Percentiles rank a stretch among this genome's conserved stretches.
Evolutionary conservation across 2,329 filamentous ascomycete species (phyloP).

Genomic region (Aureobasidium musti): DNA sequence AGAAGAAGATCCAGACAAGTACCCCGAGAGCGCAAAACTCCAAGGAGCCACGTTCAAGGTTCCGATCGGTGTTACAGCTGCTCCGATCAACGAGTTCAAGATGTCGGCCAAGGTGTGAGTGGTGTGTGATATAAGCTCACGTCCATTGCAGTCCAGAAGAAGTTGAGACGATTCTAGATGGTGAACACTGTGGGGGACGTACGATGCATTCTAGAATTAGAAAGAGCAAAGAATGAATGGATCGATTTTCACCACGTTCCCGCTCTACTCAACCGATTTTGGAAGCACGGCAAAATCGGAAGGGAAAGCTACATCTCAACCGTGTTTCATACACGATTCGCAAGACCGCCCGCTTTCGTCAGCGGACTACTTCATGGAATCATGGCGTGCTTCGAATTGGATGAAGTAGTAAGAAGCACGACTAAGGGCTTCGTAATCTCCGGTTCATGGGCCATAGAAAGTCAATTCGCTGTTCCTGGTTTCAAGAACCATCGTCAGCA

Average conservation of each 20-base stretch:
- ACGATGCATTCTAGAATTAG: slow-evolving; percentile 1
- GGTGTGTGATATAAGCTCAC: background rate
- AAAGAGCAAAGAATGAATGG: slow-evolving; percentile 4
- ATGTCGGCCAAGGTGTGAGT: slow-evolving; percentile 35
- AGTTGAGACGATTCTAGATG: background rate
- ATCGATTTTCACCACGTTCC: background rate
- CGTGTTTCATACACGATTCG: slow-evolving; percentile 15
- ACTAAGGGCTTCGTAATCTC: slow-evolving; percentile 12
- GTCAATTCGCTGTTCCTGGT: slow-evolving; percentile 16
- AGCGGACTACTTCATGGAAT: background rate
- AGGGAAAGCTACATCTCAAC: slow-evolving; percentile 4
- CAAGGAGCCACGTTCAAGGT: slow-evolving; percentile 74
- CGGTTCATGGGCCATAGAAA: background rate
- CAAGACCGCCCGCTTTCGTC: background rate
- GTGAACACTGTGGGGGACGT: background rate
- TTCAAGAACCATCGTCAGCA: background rate
- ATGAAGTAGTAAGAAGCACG: background rate
- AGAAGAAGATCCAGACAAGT: slow-evolving; percentile 64
- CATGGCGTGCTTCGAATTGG: slow-evolving; percentile 16
- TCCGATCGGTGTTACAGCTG: slow-evolving; percentile 71
- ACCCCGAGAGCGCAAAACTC: slow-evolving; percentile 62
- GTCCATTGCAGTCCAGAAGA: background rate
- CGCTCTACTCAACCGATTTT: slow-evolving; percentile 7
- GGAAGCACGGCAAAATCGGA: slow-evolving; percentile 16
- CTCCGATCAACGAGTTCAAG: slow-evolving; percentile 66